A percentile compares a stretch with the other conserved stretches of the same genome.
Evolutionary conservation across 768 basidiomycete genomes (phyloP).

Genomic region (Pulveroboletus sp.): DNA sequence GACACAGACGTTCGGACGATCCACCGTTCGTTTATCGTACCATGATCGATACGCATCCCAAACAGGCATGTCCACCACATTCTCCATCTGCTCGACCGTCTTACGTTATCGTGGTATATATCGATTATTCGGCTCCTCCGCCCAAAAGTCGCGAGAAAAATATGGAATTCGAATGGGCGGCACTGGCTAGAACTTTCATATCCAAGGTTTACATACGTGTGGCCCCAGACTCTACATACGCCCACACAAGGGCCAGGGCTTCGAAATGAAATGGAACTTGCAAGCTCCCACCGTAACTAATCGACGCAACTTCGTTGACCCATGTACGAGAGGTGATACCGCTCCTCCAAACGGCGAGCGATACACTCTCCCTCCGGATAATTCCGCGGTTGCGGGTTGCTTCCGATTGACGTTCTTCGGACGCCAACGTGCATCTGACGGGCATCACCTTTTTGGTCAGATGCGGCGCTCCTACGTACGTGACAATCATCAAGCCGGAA

Average conservation of each 20-base stretch:
- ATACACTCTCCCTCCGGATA: not conserved
- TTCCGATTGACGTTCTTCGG: not conserved
- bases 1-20: not conserved
- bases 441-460: not conserved
- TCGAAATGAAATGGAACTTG: too few species aligned
- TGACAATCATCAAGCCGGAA: not conserved
- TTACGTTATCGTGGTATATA: conserved; percentile 19
- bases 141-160: conserved; percentile 5
- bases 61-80: not conserved
- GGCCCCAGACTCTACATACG: not conserved
- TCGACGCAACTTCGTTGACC: not conserved
- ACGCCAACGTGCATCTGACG: not conserved
- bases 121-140: conserved; percentile 2
- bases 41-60: not conserved
- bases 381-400: not conserved
- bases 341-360: too few species aligned
- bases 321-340: too few species aligned
- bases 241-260: too few species aligned
- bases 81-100: not conserved
- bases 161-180: not conserved
- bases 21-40: not conserved
- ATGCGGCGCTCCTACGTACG: conserved; percentile 1
- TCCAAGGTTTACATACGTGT: not conserved
- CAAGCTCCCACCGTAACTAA: too few species aligned
- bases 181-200: not conserved